phyloP scores from a whole-genome alignment of 1,139 yeast species.

The Magnusiomyces paraingens region DNA sequence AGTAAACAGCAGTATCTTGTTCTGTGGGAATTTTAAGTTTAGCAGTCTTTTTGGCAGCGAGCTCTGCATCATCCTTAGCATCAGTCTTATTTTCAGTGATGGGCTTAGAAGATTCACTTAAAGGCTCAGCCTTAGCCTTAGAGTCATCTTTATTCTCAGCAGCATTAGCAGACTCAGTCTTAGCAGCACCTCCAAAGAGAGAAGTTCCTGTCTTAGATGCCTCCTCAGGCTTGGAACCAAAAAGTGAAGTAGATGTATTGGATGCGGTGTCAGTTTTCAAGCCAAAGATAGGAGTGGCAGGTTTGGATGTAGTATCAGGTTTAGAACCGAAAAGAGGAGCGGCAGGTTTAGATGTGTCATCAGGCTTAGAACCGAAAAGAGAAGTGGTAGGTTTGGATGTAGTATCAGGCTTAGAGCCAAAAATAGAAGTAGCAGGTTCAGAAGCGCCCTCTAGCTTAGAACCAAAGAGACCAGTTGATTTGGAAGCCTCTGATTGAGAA shows the following conservation, averaged over 20 bases:
- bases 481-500: slow-evolving; percentile 5
- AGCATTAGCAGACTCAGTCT: slow-evolving; percentile 5
- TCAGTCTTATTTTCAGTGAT: slow-evolving; percentile 27
- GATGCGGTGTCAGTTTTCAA: slow-evolving; percentile 11
- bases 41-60: slow-evolving; percentile 31
- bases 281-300: slow-evolving; percentile 34
- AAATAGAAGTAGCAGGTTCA: background rate
- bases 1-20: slow-evolving; percentile 52
- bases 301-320: slow-evolving; percentile 21
- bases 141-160: slow-evolving; percentile 9
- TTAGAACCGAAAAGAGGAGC: slow-evolving; percentile 23
- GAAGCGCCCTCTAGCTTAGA: slow-evolving; percentile 11
- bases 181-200: slow-evolving; percentile 4
- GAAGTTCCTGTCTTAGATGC: slow-evolving; percentile 8
- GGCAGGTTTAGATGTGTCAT: slow-evolving; percentile 19
- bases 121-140: slow-evolving; percentile 1
- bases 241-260: slow-evolving; percentile 34
- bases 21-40: slow-evolving; percentile 29
- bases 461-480: slow-evolving; percentile 16
- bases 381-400: slow-evolving; percentile 1
- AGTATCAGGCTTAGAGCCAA: background rate
- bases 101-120: slow-evolving; percentile 4
- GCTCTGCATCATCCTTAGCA: slow-evolving; percentile 34
- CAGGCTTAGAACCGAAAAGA: slow-evolving; percentile 20
- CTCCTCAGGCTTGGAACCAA: slow-evolving; percentile 15